phyloP scores from a whole-genome alignment of 768 basidiomycete species.

The Sutorius australiensis region DNA sequence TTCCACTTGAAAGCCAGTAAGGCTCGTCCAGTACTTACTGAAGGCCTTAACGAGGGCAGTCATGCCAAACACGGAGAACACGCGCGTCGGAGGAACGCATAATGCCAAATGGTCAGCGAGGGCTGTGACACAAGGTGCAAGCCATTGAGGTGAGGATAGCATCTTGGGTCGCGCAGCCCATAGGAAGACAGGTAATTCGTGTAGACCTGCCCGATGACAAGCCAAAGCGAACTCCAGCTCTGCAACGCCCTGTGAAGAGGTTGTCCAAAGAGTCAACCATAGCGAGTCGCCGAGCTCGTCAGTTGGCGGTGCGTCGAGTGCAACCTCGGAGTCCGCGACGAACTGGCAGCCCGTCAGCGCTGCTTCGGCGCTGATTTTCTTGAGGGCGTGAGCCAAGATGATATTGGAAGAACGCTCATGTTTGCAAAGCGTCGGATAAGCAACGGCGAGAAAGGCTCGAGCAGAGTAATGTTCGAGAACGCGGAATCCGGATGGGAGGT shows the following conservation, averaged over 20 bases:
- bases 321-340: constrained; percentile 32
- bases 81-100: constrained; percentile 40
- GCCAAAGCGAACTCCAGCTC: constrained; percentile 44
- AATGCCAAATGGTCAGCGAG: constrained; percentile 37
- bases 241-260: constrained; percentile 25
- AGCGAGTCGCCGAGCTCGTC: constrained; percentile 30
- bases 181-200: constrained; percentile 52
- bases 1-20: constrained; percentile 37
- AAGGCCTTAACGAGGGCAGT: constrained; percentile 41
- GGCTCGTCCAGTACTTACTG: constrained; percentile 39
- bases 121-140: constrained; percentile 34
- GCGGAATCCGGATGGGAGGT: constrained; percentile 17
- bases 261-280: constrained; percentile 51
- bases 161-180: constrained; percentile 37
- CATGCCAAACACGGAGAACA: constrained; percentile 51
- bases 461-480: constrained; percentile 40
- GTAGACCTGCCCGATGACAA: constrained; percentile 42
- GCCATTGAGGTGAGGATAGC: constrained; percentile 25
- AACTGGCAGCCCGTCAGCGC: constrained; percentile 38
- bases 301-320: constrained; percentile 21
- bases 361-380: constrained; percentile 36
- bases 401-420: constrained; percentile 51
- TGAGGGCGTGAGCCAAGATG: constrained; percentile 49
- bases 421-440: constrained; percentile 39
- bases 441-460: constrained; percentile 37